phyloP scores from a whole-genome alignment of 495 filamentous ascomycete genomes.

The Amniculicola lignicola region DNA sequence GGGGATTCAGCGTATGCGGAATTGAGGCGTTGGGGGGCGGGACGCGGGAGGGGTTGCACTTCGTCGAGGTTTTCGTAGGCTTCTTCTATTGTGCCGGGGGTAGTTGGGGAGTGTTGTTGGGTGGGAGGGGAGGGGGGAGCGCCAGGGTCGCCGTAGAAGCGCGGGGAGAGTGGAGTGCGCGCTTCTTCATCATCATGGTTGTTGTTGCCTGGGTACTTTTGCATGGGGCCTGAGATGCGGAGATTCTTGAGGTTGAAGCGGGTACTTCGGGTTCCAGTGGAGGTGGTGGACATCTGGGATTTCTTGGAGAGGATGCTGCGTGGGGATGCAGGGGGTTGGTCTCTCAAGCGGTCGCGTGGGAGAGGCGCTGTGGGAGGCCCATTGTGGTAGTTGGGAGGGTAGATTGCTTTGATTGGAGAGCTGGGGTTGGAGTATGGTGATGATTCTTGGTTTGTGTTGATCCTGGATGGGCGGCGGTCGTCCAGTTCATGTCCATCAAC shows the following conservation, averaged over 20 bases:
- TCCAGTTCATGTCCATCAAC: constrained; percentile 6
- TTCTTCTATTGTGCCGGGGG: constrained; percentile 27
- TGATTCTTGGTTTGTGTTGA: constrained; percentile 13
- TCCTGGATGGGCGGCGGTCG: constrained; percentile 9
- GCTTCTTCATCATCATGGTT: constrained; percentile 48
- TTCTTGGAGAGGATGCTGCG: constrained; percentile 34
- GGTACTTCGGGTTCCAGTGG: constrained; percentile 45
- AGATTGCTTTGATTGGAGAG: constrained; percentile 41
- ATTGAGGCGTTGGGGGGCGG: constrained; percentile 34
- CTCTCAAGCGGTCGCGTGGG: constrained; percentile 8
- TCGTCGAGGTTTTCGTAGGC: constrained; percentile 39
- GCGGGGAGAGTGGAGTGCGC: constrained; percentile 56
- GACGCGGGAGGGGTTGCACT: constrained; percentile 36
- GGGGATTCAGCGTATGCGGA: constrained; percentile 12
- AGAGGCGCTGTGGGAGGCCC: constrained; percentile 27
- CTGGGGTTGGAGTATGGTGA: constrained; percentile 21
- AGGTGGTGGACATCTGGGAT: constrained; percentile 38
- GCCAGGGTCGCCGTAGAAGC: constrained; percentile 57
- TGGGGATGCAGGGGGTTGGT: constrained; percentile 21
- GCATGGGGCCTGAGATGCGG: constrained; percentile 57
- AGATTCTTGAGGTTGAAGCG: constrained; percentile 50
- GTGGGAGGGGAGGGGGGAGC: constrained; percentile 50
- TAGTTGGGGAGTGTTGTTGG: constrained; percentile 29
- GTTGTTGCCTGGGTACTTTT: constrained; percentile 49
- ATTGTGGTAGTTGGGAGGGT: constrained; percentile 39